A percentile compares a stretch with the other conserved stretches of the same genome.
Evolutionary conservation across 768 basidiomycete genomes (phyloP).

Genomic region (Paxillus involutus): DNA sequence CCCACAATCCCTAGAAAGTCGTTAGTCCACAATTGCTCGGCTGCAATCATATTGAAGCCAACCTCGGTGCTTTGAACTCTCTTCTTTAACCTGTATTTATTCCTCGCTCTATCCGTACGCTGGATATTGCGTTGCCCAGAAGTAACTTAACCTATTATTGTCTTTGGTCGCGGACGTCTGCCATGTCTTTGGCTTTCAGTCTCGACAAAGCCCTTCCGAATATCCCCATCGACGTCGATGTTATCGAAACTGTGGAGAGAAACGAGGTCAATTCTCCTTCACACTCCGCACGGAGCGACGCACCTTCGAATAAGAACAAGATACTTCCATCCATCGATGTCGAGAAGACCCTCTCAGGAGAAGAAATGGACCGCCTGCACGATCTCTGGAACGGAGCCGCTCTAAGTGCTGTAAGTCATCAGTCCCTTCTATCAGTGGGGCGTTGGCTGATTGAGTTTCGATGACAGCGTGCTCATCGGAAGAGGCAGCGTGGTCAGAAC

Average conservation of each 20-base stretch:
- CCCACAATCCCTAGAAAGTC: too few relatives aligned
- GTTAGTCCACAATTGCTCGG: not conserved
- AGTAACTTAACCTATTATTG: not conserved
- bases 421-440: not conserved
- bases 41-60: not conserved
- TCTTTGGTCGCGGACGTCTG: not conserved
- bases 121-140: not conserved
- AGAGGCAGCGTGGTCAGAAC: slow-evolving; percentile 8
- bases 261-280: not conserved
- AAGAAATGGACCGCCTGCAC: slow-evolving; percentile 18
- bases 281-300: not conserved
- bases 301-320: slow-evolving; percentile 1
- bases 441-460: not conserved
- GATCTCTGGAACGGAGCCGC: slow-evolving; percentile 28
- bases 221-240: slow-evolving; percentile 14
- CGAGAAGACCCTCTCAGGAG: slow-evolving; percentile 17
- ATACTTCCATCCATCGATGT: slow-evolving; percentile 13
- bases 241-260: not conserved
- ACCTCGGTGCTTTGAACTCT: not conserved
- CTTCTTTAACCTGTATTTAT: not conserved
- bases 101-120: not conserved
- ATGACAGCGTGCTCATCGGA: slow-evolving; percentile 26
- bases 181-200: slow-evolving; percentile 7
- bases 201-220: slow-evolving; percentile 23
- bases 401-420: slow-evolving; percentile 18